These are phyloP conservation scores for Candida nemodendra DNA, from an alignment of 805 yeast species.

Conservation along the genomic window DNA sequence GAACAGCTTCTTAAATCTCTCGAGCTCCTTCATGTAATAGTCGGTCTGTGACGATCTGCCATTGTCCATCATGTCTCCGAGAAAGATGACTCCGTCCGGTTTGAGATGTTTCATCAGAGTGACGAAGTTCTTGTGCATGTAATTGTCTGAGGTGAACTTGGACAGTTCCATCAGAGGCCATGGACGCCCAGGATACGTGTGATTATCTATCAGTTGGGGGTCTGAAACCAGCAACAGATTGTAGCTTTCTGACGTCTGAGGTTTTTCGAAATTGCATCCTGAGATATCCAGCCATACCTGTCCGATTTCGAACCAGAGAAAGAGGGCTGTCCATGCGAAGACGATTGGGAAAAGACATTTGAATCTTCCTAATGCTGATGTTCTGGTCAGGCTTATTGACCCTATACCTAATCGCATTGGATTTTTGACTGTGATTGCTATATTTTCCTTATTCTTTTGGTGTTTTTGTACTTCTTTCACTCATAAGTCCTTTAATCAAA, in stretches of 20 bases:
- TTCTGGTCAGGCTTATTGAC: constrained; percentile 1
- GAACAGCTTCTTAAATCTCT: constrained; percentile 67
- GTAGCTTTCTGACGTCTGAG: constrained; percentile 3
- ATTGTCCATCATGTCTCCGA: constrained; percentile 94
- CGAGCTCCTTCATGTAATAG: constrained; percentile 66
- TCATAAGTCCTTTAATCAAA: too few relatives aligned
- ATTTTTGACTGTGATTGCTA: too few relatives aligned
- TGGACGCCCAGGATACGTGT: constrained; percentile 76
- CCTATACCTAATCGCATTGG: constrained; percentile 10
- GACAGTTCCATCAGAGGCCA: constrained; percentile 50
- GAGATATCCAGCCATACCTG: constrained; percentile 7
- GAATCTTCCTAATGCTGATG: neutral
- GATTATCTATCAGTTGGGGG: constrained; percentile 88
- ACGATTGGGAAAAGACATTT: constrained; percentile 6
- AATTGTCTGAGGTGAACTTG: constrained; percentile 66
- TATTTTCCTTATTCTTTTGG: neutral
- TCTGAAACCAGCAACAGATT: constrained; percentile 65
- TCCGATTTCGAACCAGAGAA: constrained; percentile 13
- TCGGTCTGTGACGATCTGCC: constrained; percentile 77
- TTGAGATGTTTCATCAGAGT: constrained; percentile 64
- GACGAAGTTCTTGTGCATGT: constrained; percentile 62
- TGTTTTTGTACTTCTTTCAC: neutral
- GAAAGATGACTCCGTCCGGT: constrained; percentile 74
- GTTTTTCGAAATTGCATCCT: constrained; percentile 10
- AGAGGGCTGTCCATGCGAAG: constrained; percentile 12